These are phyloP conservation scores for Aspergillus luchuensis DNA, from an alignment of 2,329 filamentous ascomycete species.

Conservation along the genomic window DNA sequence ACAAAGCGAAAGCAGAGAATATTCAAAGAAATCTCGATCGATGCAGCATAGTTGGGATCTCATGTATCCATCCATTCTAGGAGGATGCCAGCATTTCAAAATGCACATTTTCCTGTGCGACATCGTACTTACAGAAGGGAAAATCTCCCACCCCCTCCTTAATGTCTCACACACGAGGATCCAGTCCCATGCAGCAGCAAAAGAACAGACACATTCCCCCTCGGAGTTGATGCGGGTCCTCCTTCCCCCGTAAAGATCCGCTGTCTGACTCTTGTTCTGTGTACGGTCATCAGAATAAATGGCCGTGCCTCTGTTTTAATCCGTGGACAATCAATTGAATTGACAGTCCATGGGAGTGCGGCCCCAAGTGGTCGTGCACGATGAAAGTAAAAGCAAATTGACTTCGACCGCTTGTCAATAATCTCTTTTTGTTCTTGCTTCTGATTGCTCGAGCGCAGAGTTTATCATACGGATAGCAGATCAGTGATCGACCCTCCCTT, in stretches of 20 bases:
- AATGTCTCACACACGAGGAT: conserved; percentile 8
- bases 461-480: conserved; percentile 5
- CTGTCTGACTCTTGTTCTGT: not conserved
- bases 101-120: conserved; percentile 6
- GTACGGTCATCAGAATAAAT: not conserved
- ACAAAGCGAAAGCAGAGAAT: too few relatives aligned
- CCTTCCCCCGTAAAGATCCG: not conserved
- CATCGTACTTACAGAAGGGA: not conserved
- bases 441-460: not conserved
- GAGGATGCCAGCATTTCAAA: not conserved
- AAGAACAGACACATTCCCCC: not conserved
- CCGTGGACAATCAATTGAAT: not conserved
- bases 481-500: conserved; percentile 10
- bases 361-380: too few relatives aligned
- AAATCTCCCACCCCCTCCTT: not conserved
- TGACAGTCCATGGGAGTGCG: not conserved
- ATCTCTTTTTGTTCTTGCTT: not conserved
- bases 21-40: not conserved
- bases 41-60: not conserved
- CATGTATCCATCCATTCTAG: not conserved
- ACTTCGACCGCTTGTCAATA: not conserved
- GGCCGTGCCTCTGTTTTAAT: not conserved
- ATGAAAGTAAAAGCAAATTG: too few relatives aligned
- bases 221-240: not conserved
- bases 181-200: conserved; percentile 2